Conservation (phyloP, 2,329 filamentous ascomycete species). For the Allantophomopsis lycopodina region DNA sequence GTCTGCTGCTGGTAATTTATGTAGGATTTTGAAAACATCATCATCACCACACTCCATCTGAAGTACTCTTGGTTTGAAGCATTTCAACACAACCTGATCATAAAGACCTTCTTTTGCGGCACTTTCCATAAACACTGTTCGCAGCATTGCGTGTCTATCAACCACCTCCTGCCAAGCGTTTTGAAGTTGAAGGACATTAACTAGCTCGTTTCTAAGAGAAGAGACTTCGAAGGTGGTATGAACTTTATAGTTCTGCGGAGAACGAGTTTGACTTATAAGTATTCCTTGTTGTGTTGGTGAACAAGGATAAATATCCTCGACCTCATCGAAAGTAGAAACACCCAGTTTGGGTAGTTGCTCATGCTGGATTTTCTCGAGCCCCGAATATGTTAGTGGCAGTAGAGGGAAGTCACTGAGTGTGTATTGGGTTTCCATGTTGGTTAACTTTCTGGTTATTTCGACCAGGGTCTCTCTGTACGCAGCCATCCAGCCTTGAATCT, state of each 20-base stretch:
- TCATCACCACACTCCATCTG: not conserved
- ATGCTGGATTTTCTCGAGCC: not conserved
- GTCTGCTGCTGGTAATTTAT: not conserved
- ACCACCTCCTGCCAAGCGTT: slow-evolving; percentile 11
- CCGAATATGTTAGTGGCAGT: not conserved
- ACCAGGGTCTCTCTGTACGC: not conserved
- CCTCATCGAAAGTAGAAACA: slow-evolving; percentile 1
- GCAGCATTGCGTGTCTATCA: slow-evolving; percentile 13
- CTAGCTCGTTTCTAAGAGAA: too few species aligned
- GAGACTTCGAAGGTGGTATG: slow-evolving; percentile 38
- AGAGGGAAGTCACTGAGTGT: slow-evolving; percentile 3
- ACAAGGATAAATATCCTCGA: slow-evolving; percentile 14
- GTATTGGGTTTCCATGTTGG: not conserved
- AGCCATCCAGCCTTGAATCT: not conserved
- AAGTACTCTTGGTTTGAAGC: not conserved
- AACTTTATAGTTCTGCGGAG: not conserved
- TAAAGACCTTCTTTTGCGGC: slow-evolving; percentile 9
- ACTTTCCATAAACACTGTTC: slow-evolving; percentile 16
- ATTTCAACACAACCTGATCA: slow-evolving; percentile 17
- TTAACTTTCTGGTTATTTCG: not conserved
- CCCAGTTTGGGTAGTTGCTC: not conserved
- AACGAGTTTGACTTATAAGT: slow-evolving; percentile 1
- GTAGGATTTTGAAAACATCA: not conserved
- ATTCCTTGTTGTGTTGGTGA: slow-evolving; percentile 11
- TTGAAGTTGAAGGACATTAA: slow-evolving; percentile 3